Percentiles rank a stretch among this genome's conserved stretches.
Evolutionary conservation across 2,329 filamentous ascomycete species (phyloP).

Genomic region (Leptographium procerum): DNA sequence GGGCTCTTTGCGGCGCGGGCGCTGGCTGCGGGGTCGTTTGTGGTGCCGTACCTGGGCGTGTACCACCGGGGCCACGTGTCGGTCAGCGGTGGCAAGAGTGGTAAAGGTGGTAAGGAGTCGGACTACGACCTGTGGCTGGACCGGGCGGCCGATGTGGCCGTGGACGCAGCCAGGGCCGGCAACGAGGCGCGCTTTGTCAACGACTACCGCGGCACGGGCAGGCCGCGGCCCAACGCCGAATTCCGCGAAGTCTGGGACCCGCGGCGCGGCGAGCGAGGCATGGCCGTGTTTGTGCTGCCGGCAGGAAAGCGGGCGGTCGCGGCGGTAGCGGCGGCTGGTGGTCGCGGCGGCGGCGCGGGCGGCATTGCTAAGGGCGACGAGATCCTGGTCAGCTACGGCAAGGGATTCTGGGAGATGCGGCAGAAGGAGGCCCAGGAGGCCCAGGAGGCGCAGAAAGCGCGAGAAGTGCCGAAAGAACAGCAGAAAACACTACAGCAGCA

Average conservation of each 20-base stretch:
- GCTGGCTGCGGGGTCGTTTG: conserved; percentile 41
- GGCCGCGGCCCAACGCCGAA: conserved; percentile 40
- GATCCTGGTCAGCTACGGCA: conserved; percentile 56
- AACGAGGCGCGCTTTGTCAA: conserved; percentile 59
- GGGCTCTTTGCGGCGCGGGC: conserved; percentile 48
- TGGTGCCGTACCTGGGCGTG: conserved; percentile 51
- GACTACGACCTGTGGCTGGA: conserved; percentile 58
- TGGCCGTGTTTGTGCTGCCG: conserved; percentile 46
- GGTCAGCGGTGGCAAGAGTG: conserved; percentile 13
- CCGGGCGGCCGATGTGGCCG: conserved; percentile 41
- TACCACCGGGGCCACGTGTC: conserved; percentile 33
- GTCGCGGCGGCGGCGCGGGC: conserved; percentile 9
- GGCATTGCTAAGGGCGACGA: conserved; percentile 48
- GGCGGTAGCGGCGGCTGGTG: background rate
- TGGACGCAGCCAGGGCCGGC: conserved; percentile 46
- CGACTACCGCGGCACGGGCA: conserved; percentile 48
- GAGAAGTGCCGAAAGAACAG: background rate
- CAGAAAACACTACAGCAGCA: no score
- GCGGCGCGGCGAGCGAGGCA: conserved; percentile 37
- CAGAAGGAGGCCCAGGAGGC: conserved; percentile 21
- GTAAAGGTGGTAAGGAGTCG: conserved; percentile 27
- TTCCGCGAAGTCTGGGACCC: conserved; percentile 48
- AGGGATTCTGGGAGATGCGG: conserved; percentile 51
- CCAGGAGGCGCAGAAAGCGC: background rate
- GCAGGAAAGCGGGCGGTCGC: conserved; percentile 25